Base-by-base conservation (phyloP, 1,139 yeast species). In the Blastobotrys buckinghamii region DNA sequence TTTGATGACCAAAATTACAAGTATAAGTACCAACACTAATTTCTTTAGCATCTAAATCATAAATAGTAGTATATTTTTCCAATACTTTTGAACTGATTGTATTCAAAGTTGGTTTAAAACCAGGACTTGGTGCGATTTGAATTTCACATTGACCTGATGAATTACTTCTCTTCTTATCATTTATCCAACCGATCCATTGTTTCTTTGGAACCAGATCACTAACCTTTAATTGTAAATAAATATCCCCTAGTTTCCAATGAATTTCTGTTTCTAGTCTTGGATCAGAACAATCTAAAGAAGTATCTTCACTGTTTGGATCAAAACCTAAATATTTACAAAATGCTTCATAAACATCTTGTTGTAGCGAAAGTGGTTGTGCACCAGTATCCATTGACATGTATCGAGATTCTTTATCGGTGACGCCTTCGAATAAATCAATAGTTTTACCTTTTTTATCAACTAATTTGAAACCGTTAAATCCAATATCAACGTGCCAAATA, bases 1-100 rank as follows among this genome's bases (percentile, higher is more conserved):
- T 7, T 56, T 0, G 60, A 36, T 59, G 62, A 60, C 16, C 64
- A 54, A 12, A 62, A 13, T 17, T 51, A 24, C 4, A 60, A 58
- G 26, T 50, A 50, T 13, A 20, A 22, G 22, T 53, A 55, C 35
- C 35, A 4, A 32, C 7, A 15, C 35, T 17, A 32, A 32, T 7
- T 17, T 32, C 17, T 17, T 15, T 15, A 15, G 4, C 7, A 32
- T 32, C 35, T 5, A 32, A 5, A 17, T 32, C 35, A 17, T 32
- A 32, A 15, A 32, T 15, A 5, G 17, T 15, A 32, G 16, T 15
- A 32, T 32, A 17, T 17, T 32, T 17, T 17, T 32, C 17, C 16
- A 32, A 17, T 5, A 32, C 7, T 32, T 15, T 15, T 17, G 17
- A 32, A 17, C 35, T 32, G 4, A 32, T 5, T 5, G 35, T 32